phyloP scores from a whole-genome alignment of 73 alveolate species.

The Paramecium tetraurelia region DNA sequence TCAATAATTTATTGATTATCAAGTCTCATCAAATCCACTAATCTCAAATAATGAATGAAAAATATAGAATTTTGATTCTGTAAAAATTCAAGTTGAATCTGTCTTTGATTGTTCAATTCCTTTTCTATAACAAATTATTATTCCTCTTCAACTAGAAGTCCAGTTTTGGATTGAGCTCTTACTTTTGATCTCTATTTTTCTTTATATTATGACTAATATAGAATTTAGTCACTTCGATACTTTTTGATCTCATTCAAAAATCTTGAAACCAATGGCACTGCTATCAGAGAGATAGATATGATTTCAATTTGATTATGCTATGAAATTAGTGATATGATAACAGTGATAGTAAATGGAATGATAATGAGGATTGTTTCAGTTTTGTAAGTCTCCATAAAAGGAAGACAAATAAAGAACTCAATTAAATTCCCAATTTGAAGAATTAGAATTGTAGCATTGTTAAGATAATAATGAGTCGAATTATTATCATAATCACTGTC shows the following conservation, averaged over 20 bases:
- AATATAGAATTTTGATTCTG: background rate
- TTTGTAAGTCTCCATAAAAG: background rate
- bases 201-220: background rate
- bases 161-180: background rate
- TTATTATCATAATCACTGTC: background rate
- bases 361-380: background rate
- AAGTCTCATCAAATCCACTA: background rate
- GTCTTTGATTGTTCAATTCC: background rate
- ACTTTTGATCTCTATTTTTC: background rate
- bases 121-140: constrained; percentile 9
- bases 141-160: background rate
- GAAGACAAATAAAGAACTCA: background rate
- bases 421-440: background rate
- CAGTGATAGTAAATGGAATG: background rate
- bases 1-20: constrained; percentile 2
- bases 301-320: background rate
- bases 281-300: background rate
- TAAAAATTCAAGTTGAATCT: background rate
- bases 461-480: background rate
- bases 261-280: constrained; percentile 19
- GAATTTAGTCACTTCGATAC: background rate
- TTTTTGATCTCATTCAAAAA: background rate
- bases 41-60: constrained; percentile 26
- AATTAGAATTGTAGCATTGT: background rate
- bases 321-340: background rate